A percentile compares a stretch with the other conserved stretches of the same genome.
These are phyloP conservation scores for Aspergillus udagawae DNA, from an alignment of 2,329 filamentous ascomycete species.

Conservation along the genomic window DNA sequence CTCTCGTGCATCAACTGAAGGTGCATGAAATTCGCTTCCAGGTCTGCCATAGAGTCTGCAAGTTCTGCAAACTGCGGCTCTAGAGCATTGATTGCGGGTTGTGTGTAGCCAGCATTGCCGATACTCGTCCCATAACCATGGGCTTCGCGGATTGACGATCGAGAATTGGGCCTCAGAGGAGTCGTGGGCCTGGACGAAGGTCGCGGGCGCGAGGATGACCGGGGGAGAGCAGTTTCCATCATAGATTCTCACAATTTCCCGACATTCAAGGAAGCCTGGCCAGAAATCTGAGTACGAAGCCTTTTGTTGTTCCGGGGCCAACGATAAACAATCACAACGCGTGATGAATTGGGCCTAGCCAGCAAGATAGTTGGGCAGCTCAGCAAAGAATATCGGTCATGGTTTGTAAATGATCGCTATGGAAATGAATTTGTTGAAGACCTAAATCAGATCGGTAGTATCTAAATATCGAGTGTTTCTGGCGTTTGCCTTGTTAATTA, in stretches of 20 bases:
- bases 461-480: neutral
- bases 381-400: neutral
- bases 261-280: neutral
- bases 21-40: slow-evolving; percentile 97
- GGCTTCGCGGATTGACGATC: slow-evolving; percentile 80
- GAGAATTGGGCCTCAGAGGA: slow-evolving; percentile 82
- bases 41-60: slow-evolving; percentile 86
- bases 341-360: neutral
- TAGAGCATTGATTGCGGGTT: slow-evolving; percentile 69
- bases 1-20: slow-evolving; percentile 97
- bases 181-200: slow-evolving; percentile 77
- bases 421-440: neutral
- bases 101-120: slow-evolving; percentile 38
- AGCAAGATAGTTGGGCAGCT: neutral
- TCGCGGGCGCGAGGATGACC: slow-evolving; percentile 59
- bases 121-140: slow-evolving; percentile 49
- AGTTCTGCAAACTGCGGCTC: slow-evolving; percentile 92
- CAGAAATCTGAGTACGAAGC: neutral
- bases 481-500: neutral
- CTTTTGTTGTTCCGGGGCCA: neutral
- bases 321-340: neutral
- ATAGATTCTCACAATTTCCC: slow-evolving; percentile 6
- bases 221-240: slow-evolving; percentile 32
- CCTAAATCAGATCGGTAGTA: neutral
- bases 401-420: neutral